Evolutionary conservation across 2,329 filamentous ascomycete species (phyloP).

Genomic region (Ophiosphaerella korrae): DNA sequence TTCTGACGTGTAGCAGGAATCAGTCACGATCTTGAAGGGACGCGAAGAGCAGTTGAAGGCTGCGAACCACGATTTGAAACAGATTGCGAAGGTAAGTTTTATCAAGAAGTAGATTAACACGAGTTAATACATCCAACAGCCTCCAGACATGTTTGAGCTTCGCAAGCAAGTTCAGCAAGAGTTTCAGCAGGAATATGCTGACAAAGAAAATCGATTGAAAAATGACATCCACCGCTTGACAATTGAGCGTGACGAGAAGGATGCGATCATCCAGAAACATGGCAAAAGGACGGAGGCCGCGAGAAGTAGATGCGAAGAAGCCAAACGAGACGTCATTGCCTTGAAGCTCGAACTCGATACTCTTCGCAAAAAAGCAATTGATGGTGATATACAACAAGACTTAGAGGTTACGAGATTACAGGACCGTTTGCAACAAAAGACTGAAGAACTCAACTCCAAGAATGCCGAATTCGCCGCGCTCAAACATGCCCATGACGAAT

Average conservation of each 20-base stretch:
- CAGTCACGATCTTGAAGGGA: neutral
- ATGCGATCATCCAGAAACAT: slow-evolving; percentile 5
- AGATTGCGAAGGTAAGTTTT: slow-evolving; percentile 4
- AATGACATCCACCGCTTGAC: slow-evolving; percentile 21
- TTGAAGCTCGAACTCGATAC: slow-evolving; percentile 10
- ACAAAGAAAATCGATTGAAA: slow-evolving; percentile 16
- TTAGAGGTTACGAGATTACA: slow-evolving; percentile 13
- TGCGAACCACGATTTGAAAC: neutral
- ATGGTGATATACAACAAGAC: neutral
- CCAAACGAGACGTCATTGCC: slow-evolving; percentile 3
- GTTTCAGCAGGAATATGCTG: slow-evolving; percentile 6
- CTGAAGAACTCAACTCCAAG: slow-evolving; percentile 6
- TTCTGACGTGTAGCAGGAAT: slow-evolving; percentile 1
- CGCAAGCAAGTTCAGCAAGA: slow-evolving; percentile 10
- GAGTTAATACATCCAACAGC: slow-evolving; percentile 3
- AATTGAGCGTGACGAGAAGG: slow-evolving; percentile 17
- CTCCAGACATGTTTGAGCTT: neutral
- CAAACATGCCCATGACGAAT: neutral
- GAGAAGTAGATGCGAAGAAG: slow-evolving; percentile 7
- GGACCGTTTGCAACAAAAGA: slow-evolving; percentile 11
- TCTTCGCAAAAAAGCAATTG: slow-evolving; percentile 8
- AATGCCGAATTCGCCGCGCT: slow-evolving; percentile 5
- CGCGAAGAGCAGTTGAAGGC: neutral
- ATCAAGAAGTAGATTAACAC: neutral
- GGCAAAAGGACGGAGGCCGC: slow-evolving; percentile 11